A percentile compares a stretch with the other conserved stretches of the same genome.
Evolutionary conservation across 2,329 filamentous ascomycete species (phyloP).

Genomic region (Amesomyces nigricolor): DNA sequence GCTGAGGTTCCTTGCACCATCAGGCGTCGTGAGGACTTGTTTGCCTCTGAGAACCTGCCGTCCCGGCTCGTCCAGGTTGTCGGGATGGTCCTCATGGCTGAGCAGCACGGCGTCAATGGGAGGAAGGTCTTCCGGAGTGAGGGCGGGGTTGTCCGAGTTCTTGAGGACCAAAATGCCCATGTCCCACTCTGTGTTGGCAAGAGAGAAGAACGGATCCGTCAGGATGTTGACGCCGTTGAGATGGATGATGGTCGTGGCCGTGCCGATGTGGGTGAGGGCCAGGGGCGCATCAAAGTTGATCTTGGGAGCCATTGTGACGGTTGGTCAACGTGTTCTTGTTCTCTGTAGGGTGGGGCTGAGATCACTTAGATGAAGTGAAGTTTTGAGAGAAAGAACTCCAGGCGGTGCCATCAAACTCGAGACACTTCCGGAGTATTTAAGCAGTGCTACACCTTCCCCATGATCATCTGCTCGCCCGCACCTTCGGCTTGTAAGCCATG

Average conservation of each 20-base stretch:
- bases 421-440: no score
- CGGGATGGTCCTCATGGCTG: constrained; percentile 46
- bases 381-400: no score
- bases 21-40: constrained; percentile 40
- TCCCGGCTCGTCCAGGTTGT: constrained; percentile 44
- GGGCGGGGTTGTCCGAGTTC: constrained; percentile 31
- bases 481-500: constrained; percentile 1
- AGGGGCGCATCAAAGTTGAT: constrained; percentile 15
- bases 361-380: no score
- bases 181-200: constrained; percentile 33
- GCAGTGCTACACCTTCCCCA: no score
- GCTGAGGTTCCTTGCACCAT: constrained; percentile 39
- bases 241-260: constrained; percentile 43
- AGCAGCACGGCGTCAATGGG: constrained; percentile 44
- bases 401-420: no score
- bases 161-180: constrained; percentile 28
- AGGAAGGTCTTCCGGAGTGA: constrained; percentile 36
- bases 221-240: constrained; percentile 39
- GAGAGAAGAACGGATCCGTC: constrained; percentile 43
- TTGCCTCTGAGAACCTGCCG: constrained; percentile 42
- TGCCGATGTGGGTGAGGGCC: constrained; percentile 41
- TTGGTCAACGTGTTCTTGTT: no score
- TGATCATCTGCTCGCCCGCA: no score
- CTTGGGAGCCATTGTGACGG: constrained; percentile 4
- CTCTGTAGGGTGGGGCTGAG: no score